Conservation (phyloP, 208 protist genomes). For the Trypanosoma congolense region DNA sequence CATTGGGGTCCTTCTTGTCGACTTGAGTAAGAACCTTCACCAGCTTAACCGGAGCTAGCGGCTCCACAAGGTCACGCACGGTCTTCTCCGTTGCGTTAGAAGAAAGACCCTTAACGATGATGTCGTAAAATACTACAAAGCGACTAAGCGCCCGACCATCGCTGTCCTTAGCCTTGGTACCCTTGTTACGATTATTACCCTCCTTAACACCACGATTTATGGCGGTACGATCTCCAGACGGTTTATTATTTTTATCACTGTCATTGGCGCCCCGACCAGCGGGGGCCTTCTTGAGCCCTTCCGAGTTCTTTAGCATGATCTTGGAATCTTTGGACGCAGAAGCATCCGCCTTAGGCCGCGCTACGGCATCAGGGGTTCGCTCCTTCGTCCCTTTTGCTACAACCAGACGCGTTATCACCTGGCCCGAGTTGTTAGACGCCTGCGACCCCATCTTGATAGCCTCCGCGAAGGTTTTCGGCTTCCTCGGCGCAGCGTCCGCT, state of each 20-base stretch:
- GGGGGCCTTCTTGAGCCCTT: constrained; percentile 8
- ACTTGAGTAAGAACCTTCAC: constrained; percentile 55
- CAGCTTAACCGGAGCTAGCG: constrained; percentile 38
- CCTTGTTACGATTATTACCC: constrained; percentile 1
- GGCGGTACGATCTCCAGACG: not conserved
- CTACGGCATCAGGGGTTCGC: not conserved
- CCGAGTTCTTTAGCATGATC: not conserved
- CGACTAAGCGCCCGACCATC: constrained; percentile 20
- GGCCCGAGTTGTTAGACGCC: not conserved
- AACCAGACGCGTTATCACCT: constrained; percentile 4
- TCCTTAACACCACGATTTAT: constrained; percentile 3
- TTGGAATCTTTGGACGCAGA: not conserved
- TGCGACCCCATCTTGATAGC: constrained; percentile 31
- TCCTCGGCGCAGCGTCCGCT: constrained; percentile 17
- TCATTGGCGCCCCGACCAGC: constrained; percentile 3
- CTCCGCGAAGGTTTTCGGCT: constrained; percentile 46
- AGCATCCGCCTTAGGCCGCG: not conserved
- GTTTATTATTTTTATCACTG: constrained; percentile 13
- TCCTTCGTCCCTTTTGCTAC: constrained; percentile 17
- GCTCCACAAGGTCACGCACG: constrained; percentile 46
- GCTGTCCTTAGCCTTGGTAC: constrained; percentile 17
- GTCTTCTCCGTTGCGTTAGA: constrained; percentile 42
- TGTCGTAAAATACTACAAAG: constrained; percentile 65
- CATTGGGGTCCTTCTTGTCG: constrained; percentile 40
- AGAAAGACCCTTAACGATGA: constrained; percentile 69